Evolutionary conservation across 306 rosid species (phyloP).

Genomic region (Acacia acuminata): DNA sequence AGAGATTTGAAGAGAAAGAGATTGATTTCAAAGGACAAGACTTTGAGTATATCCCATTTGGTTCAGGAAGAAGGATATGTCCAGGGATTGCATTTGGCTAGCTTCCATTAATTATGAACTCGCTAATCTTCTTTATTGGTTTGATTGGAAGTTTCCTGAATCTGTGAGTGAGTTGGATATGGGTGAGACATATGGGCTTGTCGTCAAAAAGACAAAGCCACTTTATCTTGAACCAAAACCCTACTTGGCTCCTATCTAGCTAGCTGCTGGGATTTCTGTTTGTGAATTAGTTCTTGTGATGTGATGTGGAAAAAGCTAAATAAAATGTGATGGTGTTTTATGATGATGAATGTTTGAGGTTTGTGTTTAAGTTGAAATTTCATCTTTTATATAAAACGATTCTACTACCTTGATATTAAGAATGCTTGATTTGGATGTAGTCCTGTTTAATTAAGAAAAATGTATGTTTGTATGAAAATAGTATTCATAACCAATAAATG

Average conservation of each 20-base stretch:
- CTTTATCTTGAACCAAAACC: conserved; percentile 36
- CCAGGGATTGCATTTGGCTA: conserved; percentile 9
- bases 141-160: conserved; percentile 42
- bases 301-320: not conserved
- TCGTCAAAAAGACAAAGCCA: conserved; percentile 27
- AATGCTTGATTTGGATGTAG: not conserved
- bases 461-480: no score
- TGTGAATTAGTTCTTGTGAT: not conserved
- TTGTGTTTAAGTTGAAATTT: not conserved
- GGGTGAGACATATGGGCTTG: conserved; percentile 27
- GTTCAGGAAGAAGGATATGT: not conserved
- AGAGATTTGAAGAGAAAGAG: no score
- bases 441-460: not conserved
- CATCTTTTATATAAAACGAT: not conserved
- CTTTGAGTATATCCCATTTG: conserved; percentile 1
- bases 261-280: not conserved
- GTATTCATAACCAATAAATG: no score
- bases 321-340: not conserved
- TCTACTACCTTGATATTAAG: not conserved
- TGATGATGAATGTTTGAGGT: not conserved
- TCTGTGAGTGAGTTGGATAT: conserved; percentile 21
- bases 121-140: conserved; percentile 43
- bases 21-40: no score
- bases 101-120: not conserved
- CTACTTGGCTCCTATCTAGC: not conserved